Conservation (phyloP, 179 eudicot species). For the Amaranthus tricolor region DNA sequence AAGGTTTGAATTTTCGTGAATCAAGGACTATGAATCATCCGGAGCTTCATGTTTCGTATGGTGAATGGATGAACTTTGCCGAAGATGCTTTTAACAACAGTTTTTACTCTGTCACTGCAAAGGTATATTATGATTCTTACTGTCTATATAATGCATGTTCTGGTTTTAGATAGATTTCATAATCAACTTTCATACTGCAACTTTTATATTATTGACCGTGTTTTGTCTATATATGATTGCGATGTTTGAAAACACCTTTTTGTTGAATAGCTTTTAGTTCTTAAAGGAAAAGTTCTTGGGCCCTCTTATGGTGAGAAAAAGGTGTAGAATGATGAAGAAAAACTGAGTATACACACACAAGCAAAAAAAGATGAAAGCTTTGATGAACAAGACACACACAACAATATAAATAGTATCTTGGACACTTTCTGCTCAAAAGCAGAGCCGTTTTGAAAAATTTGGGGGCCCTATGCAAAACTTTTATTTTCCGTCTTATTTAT, state of each 20-base stretch:
- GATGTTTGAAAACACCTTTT: background rate
- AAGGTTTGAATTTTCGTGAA: conserved; percentile 65
- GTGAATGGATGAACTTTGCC: conserved; percentile 74
- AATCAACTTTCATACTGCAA: background rate
- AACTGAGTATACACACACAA: too few species aligned
- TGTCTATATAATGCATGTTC: background rate
- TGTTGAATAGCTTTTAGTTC: background rate
- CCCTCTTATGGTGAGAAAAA: too few species aligned
- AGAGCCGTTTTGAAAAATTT: too few species aligned
- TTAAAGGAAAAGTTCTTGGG: background rate
- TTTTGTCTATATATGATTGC: background rate
- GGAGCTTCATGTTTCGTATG: conserved; percentile 45
- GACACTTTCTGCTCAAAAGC: too few species aligned
- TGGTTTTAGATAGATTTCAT: background rate
- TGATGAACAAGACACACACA: too few species aligned
- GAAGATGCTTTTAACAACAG: conserved; percentile 59
- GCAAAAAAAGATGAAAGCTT: too few species aligned
- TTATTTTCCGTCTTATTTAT: too few species aligned
- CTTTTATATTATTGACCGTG: background rate
- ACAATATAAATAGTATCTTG: too few species aligned
- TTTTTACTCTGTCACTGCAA: conserved; percentile 53
- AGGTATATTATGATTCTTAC: conserved; percentile 33
- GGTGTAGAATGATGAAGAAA: too few species aligned
- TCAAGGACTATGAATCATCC: conserved; percentile 35
- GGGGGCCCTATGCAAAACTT: too few species aligned